Evolutionary conservation across 2,329 filamentous ascomycete species (phyloP).

Genomic region (Calonectria naviculata): DNA sequence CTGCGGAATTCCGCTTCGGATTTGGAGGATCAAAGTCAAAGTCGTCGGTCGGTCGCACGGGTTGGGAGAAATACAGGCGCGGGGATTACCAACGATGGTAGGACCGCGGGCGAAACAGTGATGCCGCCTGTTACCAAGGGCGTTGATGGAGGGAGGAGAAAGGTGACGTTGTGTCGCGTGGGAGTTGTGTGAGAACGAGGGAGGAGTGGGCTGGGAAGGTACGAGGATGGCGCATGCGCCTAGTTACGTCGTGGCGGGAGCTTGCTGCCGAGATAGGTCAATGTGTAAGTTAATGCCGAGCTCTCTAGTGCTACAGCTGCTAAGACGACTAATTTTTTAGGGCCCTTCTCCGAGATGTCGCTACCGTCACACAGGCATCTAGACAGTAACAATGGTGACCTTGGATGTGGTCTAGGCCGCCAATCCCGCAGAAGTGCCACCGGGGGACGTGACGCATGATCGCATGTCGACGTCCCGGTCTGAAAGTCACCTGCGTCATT

Average conservation of each 20-base stretch:
- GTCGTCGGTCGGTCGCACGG: conserved; percentile 13
- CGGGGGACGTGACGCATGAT: background rate
- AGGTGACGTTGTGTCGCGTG: conserved; percentile 10
- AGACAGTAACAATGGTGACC: background rate
- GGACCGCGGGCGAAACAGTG: conserved; percentile 13
- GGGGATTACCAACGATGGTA: conserved; percentile 25
- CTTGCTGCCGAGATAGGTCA: conserved; percentile 20
- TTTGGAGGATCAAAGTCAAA: conserved; percentile 3
- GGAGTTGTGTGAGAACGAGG: conserved; percentile 10
- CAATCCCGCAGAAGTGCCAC: background rate
- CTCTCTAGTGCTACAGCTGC: background rate
- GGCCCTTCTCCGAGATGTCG: background rate
- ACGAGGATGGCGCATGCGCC: conserved; percentile 23
- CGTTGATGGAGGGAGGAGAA: background rate
- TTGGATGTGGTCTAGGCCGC: background rate
- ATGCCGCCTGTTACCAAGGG: background rate
- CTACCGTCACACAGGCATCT: background rate
- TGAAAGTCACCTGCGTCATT: conserved; percentile 4
- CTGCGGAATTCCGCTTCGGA: conserved; percentile 23
- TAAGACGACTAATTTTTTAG: background rate
- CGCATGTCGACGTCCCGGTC: background rate
- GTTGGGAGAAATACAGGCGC: conserved; percentile 8
- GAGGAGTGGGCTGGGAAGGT: conserved; percentile 21
- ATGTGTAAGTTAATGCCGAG: conserved; percentile 3
- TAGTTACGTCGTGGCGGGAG: conserved; percentile 31